Conservation (phyloP, 305 asterid species). For the Vinca major region DNA sequence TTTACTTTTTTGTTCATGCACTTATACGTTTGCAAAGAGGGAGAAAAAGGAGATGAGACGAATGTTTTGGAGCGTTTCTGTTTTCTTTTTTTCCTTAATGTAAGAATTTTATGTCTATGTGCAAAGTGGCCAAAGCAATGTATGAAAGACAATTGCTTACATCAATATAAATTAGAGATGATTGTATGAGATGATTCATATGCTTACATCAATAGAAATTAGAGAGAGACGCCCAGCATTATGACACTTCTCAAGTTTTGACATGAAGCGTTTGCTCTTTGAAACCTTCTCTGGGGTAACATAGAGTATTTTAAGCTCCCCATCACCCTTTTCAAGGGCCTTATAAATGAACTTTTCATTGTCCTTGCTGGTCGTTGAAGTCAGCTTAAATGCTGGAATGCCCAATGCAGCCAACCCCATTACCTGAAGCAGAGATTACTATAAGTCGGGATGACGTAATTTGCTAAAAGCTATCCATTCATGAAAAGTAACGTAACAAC, state of each 20-base stretch:
- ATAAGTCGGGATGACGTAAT: conserved; percentile 16
- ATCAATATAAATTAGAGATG: background rate
- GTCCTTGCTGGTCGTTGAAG: conserved; percentile 75
- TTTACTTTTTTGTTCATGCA: no score
- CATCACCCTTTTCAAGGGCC: conserved; percentile 86
- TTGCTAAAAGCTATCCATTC: conserved; percentile 3
- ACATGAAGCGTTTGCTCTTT: conserved; percentile 95
- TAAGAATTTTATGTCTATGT: background rate
- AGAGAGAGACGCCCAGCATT: conserved; percentile 79
- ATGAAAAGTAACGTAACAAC: conserved; percentile 20
- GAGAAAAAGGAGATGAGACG: no score
- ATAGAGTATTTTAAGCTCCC: conserved; percentile 67
- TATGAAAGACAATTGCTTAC: background rate
- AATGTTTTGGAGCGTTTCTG: no score
- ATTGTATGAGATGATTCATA: background rate
- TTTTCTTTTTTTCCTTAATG: no score
- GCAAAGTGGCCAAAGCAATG: background rate
- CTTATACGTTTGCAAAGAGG: no score
- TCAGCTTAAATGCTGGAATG: conserved; percentile 74
- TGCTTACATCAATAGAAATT: conserved; percentile 83
- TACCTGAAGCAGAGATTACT: conserved; percentile 41
- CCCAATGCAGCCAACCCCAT: conserved; percentile 92
- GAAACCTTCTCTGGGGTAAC: conserved; percentile 97
- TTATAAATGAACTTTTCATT: conserved; percentile 79
- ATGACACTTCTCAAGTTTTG: conserved; percentile 91